Conservation (phyloP, 495 filamentous ascomycete genomes). For the Penicillium desertorum region DNA sequence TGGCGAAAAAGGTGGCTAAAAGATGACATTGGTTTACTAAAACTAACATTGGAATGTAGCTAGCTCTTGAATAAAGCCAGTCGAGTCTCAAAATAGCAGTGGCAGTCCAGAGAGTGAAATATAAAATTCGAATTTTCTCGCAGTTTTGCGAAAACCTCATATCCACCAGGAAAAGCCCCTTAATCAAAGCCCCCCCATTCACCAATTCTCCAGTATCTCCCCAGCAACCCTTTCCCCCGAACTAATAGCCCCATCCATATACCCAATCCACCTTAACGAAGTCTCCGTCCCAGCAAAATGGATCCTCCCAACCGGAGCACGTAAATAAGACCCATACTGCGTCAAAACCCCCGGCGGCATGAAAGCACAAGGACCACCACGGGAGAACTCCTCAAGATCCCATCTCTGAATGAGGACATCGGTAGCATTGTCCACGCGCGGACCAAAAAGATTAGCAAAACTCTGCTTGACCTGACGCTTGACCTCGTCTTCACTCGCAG, state of each 20-base stretch:
- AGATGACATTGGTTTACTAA: neutral
- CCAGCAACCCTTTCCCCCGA: conserved; percentile 27
- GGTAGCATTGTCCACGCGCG: conserved; percentile 13
- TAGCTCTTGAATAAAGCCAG: neutral
- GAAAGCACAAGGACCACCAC: conserved; percentile 19
- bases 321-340: conserved; percentile 11
- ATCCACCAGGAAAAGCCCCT: neutral
- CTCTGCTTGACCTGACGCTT: conserved; percentile 7
- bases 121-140: neutral
- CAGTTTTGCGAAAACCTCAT: neutral
- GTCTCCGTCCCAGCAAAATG: conserved; percentile 38
- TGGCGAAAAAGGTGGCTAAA: no score
- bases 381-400: conserved; percentile 25
- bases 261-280: conserved; percentile 30
- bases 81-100: neutral
- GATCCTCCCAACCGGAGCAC: conserved; percentile 21
- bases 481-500: conserved; percentile 14
- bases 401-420: conserved; percentile 22
- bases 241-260: conserved; percentile 35
- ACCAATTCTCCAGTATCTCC: neutral
- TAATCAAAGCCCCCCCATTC: neutral
- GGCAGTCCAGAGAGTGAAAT: neutral
- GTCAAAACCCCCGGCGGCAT: conserved; percentile 17
- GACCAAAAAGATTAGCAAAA: conserved; percentile 21
- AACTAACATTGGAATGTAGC: neutral